Evolutionary conservation across 1,284 basidiomycete species (phyloP), one percentile per base, ranked within the genome.

Genomic region (Leccinum subspadiceum): DNA sequence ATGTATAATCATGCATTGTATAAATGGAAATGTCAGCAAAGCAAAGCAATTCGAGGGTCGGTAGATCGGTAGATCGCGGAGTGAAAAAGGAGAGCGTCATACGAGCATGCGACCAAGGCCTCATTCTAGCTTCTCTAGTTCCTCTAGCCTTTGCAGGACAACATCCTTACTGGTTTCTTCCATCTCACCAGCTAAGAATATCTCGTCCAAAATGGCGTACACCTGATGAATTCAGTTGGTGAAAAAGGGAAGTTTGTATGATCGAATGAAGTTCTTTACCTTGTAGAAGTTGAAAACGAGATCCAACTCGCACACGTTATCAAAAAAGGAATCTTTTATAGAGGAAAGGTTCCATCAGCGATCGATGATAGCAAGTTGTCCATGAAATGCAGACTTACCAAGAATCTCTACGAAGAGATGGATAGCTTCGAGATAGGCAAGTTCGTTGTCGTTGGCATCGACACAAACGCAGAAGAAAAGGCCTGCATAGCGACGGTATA

Each of bases 281-380:
- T 98, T 98, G 79, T 98, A 98, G 75, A 99, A 99, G 71, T 98
- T 98, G 81, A 98, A 99, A 2, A 99, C 96, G 2, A 99, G 84
- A 71, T 99, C 89, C 17, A 98, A 82, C 75, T 98, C 96, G 78
- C 96, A 98, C 1, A 99, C 96, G 69, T 98, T 98, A 73, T 96
- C 94, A 72, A 99, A 99, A 79, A 98, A 98, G 0, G 94, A 89
- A 72, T 98, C 96, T 96, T 64, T n/a, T n/a, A 13, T 61, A 46
- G 15, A 50, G 44, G 29, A 15, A 51, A 46, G n/a, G 0, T 9
- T 3, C 35, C 62, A n/a, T 68, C 6, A 58, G 57, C 6, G 2
- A 39, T 46, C 26, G 1, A 33, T 57, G 48, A 49, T 37, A 17
- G n/a, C 26, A 58, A 12, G 31, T 35, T 29, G n/a, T 46, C 57